phyloP scores from a whole-genome alignment of 176 grass and related monocot species.

The Cenchrus purpureus region DNA sequence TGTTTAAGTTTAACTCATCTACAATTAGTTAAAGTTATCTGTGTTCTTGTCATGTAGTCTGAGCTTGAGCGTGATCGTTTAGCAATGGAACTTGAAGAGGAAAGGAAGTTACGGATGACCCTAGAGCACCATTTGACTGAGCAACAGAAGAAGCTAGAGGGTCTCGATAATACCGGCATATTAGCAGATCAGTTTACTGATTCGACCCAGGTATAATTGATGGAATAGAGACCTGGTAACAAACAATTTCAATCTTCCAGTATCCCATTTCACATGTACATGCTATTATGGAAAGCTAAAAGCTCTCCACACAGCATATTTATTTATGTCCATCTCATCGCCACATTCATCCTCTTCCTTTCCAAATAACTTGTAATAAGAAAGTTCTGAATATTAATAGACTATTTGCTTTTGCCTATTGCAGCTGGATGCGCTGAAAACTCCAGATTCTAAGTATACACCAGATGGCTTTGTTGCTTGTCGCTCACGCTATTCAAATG shows the following conservation, averaged over 20 bases:
- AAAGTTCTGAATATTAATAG: not conserved
- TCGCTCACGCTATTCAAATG: slow-evolving; percentile 54
- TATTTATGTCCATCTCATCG: slow-evolving; percentile 31
- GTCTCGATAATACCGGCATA: slow-evolving; percentile 37
- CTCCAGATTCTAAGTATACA: slow-evolving; percentile 67
- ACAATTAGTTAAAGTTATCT: not conserved
- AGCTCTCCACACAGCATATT: not conserved
- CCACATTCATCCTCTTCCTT: slow-evolving; percentile 17
- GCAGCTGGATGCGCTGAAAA: slow-evolving; percentile 58
- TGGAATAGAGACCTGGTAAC: not conserved
- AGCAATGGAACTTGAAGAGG: slow-evolving; percentile 90
- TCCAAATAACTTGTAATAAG: not conserved
- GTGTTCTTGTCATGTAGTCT: slow-evolving; percentile 58
- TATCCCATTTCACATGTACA: not conserved
- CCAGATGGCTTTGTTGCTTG: slow-evolving; percentile 60
- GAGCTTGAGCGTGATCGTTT: slow-evolving; percentile 85
- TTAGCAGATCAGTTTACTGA: slow-evolving; percentile 46
- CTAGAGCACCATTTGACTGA: slow-evolving; percentile 59
- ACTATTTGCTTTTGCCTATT: slow-evolving; percentile 36
- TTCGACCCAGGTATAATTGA: slow-evolving; percentile 62
- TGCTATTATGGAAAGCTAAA: not conserved
- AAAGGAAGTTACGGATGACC: slow-evolving; percentile 66
- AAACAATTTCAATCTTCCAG: not conserved
- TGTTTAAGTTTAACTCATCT: not conserved
- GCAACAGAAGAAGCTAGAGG: slow-evolving; percentile 68